Conservation (phyloP, 495 filamentous ascomycete genomes). For the Xylaria cubensis region DNA sequence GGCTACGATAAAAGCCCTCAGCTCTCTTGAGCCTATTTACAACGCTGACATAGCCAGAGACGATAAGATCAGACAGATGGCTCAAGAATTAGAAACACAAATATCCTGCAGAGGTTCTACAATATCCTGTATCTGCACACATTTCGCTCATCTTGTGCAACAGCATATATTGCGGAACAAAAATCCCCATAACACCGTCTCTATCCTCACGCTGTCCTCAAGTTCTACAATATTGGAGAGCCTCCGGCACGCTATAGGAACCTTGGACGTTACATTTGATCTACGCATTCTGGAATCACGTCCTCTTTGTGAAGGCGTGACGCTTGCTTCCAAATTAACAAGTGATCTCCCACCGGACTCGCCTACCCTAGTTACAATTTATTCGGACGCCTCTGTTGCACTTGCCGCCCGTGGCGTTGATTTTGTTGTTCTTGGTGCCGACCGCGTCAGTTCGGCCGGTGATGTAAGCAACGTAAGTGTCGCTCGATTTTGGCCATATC, state of each 20-base stretch:
- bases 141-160: slow-evolving; percentile 39
- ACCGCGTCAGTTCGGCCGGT: slow-evolving; percentile 62
- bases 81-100: slow-evolving; percentile 30
- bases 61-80: slow-evolving; percentile 45
- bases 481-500: not conserved
- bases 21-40: slow-evolving; percentile 38
- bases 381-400: slow-evolving; percentile 67
- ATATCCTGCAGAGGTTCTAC: slow-evolving; percentile 31
- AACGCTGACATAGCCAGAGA: slow-evolving; percentile 33
- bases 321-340: slow-evolving; percentile 57
- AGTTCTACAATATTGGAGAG: slow-evolving; percentile 63
- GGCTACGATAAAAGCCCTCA: slow-evolving; percentile 55
- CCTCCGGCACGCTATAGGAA: slow-evolving; percentile 34
- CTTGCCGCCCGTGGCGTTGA: slow-evolving; percentile 56
- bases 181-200: slow-evolving; percentile 40
- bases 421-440: slow-evolving; percentile 67
- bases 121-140: slow-evolving; percentile 42
- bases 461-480: slow-evolving; percentile 61
- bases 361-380: slow-evolving; percentile 53
- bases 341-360: slow-evolving; percentile 37
- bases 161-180: slow-evolving; percentile 27
- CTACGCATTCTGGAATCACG: slow-evolving; percentile 69
- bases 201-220: slow-evolving; percentile 64
- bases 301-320: slow-evolving; percentile 69
- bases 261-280: slow-evolving; percentile 48